Base-by-base conservation (phyloP, 1,139 yeast genomes). In the Geotrichum citri-aurantii region DNA sequence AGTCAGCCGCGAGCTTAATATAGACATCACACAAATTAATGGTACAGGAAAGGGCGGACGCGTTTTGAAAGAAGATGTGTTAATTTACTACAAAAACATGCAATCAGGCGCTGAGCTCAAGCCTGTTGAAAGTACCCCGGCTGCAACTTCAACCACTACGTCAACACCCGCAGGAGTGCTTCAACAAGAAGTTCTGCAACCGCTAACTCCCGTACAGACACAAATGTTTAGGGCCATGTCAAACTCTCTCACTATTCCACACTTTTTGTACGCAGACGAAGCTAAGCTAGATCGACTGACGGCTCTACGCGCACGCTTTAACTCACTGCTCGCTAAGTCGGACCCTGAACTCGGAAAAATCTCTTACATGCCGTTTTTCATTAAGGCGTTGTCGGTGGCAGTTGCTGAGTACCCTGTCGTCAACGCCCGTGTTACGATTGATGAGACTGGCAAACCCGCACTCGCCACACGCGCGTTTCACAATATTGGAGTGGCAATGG, bases 401-500 rank as follows among this genome's bases (percentile, higher is more conserved):
- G 61, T 72, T 27, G 51, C 49, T 29, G 63, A 68, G 52, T 68
- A 61, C 62, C 75, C 75, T 4, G 44, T 68, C 24, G 65, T 71
- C 47, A 72, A 72, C 57, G 63, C 73, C 26, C 61, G 66, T 27
- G 67, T 63, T 14, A 50, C 62, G 7, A 59, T 63, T 24, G 68
- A 63, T 12, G 53, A 55, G 29, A 62, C 58, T 29, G 58, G 57
- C 10, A 64, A 62, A 46, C 73, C 74, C 1, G 53, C 61, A 21
- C 59, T 72, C 2, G 63, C 68, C 46, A 58, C 59, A 56, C 65
- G 74, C 8, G 63, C 68, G 1, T 54, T 56, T 21, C 75, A 72
- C 60, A 71, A 82, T 68, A 81, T 82, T 63, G 81, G 85, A 49
- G 76, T 85, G 66, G 91, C 91, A 54, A 88, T 85, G 72, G 88